These are phyloP conservation scores for Paramyrothecium sp. DNA, from an alignment of 2,329 filamentous ascomycete genomes.

Conservation along the genomic window DNA sequence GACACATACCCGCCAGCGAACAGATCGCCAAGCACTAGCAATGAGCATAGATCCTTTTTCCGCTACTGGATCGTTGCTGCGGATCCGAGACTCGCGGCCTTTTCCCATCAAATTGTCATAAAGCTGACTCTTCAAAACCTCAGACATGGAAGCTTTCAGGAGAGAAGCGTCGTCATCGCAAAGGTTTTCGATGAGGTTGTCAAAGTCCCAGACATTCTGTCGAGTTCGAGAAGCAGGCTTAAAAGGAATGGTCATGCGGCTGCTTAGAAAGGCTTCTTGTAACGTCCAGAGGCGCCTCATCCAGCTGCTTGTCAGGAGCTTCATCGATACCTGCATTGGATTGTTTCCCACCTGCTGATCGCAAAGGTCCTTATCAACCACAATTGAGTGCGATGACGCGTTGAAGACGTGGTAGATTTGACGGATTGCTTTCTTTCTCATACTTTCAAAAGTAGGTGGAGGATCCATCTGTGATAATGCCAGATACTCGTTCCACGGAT, in stretches of 20 bases:
- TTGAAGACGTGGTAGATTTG: neutral
- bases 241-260: neutral
- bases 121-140: neutral
- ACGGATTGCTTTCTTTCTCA: neutral
- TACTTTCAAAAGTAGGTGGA: neutral
- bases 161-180: neutral
- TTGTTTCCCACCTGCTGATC: neutral
- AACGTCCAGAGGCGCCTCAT: neutral
- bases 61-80: neutral
- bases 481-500: no score
- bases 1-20: neutral
- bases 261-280: neutral
- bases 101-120: neutral
- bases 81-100: neutral
- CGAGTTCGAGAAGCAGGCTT: neutral
- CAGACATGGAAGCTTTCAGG: neutral
- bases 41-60: neutral
- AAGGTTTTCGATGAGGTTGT: neutral
- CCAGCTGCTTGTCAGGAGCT: neutral
- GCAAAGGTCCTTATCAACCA: neutral
- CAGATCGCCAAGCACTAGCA: neutral
- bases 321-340: neutral
- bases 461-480: no score
- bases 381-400: neutral
- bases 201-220: neutral